Evolutionary conservation across 768 basidiomycete species (phyloP).

Genomic region (Boletus sp.): DNA sequence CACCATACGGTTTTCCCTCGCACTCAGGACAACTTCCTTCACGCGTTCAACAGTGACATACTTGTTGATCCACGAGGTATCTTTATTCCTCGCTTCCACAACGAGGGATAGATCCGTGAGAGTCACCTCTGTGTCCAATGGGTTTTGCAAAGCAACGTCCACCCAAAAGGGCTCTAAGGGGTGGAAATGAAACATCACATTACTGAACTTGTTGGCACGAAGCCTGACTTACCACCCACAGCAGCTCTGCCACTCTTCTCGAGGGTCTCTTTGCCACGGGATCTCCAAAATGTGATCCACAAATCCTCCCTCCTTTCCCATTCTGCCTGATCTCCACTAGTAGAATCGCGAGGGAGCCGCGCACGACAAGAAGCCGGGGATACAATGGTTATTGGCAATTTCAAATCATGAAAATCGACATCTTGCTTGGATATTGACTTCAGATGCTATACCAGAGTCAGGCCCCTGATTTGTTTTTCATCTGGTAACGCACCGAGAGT

Average conservation of each 20-base stretch:
- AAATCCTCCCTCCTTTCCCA: conserved; percentile 68
- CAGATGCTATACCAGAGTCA: conserved; percentile 58
- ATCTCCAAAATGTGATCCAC: conserved; percentile 63
- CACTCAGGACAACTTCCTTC: conserved; percentile 56
- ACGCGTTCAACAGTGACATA: conserved; percentile 59
- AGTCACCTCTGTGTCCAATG: conserved; percentile 71
- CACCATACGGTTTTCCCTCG: conserved; percentile 67
- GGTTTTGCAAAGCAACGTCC: conserved; percentile 68
- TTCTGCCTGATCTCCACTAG: conserved; percentile 40
- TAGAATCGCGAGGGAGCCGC: conserved; percentile 52
- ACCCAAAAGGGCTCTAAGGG: conserved; percentile 72
- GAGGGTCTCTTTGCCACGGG: conserved; percentile 53
- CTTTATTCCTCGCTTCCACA: conserved; percentile 40
- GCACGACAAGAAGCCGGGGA: conserved; percentile 54
- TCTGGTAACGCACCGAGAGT: conserved; percentile 57
- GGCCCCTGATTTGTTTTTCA: neutral
- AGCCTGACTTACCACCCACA: conserved; percentile 52
- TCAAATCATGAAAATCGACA: conserved; percentile 43
- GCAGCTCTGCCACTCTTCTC: conserved; percentile 56
- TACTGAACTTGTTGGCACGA: neutral
- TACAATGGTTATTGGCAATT: conserved; percentile 69
- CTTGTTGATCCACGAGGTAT: conserved; percentile 34
- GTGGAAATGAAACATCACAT: neutral
- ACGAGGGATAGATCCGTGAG: conserved; percentile 59
- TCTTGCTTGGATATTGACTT: conserved; percentile 53